A percentile compares a stretch with the other conserved stretches of the same genome.
These are phyloP conservation scores for Afroboletus lepidellus DNA, from an alignment of 1,284 basidiomycete species.

Conservation along the genomic window DNA sequence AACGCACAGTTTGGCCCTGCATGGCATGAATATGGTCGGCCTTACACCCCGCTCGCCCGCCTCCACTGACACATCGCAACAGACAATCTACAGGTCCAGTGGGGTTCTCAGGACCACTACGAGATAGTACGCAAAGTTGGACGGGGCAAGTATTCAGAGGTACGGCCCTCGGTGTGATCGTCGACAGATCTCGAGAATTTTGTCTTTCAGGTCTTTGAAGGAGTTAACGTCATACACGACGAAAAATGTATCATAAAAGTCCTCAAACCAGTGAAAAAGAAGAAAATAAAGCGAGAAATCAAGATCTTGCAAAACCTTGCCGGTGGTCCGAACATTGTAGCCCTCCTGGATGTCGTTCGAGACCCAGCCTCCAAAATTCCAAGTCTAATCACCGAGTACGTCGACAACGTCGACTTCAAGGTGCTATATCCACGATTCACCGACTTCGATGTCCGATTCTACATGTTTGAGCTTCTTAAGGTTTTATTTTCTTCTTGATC, in stretches of 20 bases:
- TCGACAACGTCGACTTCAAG: slow-evolving; percentile 99
- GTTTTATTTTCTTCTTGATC: slow-evolving; percentile 38
- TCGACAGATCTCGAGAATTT: slow-evolving; percentile 14
- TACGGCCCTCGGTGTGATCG: slow-evolving; percentile 35
- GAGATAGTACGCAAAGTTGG: slow-evolving; percentile 98
- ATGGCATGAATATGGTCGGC: slow-evolving; percentile 75
- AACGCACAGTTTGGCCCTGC: slow-evolving; percentile 70
- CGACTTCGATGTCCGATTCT: slow-evolving; percentile 94
- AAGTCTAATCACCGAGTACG: slow-evolving; percentile 97
- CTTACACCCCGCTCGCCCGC: slow-evolving; percentile 5
- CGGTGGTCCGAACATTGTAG: slow-evolving; percentile 91
- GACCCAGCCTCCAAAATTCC: slow-evolving; percentile 95
- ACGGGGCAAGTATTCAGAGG: slow-evolving; percentile 95
- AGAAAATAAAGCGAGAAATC: slow-evolving; percentile 99
- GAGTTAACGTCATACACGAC: slow-evolving; percentile 89
- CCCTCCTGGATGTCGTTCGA: slow-evolving; percentile 91
- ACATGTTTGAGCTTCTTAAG: slow-evolving; percentile 97
- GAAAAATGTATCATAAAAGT: slow-evolving; percentile 99
- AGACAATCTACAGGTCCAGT: slow-evolving; percentile 92
- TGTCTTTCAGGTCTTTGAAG: slow-evolving; percentile 86
- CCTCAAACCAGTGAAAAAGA: slow-evolving; percentile 99
- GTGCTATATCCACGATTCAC: slow-evolving; percentile 93
- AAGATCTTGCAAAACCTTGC: slow-evolving; percentile 98
- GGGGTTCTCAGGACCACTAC: slow-evolving; percentile 97
- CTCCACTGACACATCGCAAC: slow-evolving; percentile 23